Evolutionary conservation across 2,329 filamentous ascomycete genomes (phyloP).

Genomic region (Alternaria sp.): DNA sequence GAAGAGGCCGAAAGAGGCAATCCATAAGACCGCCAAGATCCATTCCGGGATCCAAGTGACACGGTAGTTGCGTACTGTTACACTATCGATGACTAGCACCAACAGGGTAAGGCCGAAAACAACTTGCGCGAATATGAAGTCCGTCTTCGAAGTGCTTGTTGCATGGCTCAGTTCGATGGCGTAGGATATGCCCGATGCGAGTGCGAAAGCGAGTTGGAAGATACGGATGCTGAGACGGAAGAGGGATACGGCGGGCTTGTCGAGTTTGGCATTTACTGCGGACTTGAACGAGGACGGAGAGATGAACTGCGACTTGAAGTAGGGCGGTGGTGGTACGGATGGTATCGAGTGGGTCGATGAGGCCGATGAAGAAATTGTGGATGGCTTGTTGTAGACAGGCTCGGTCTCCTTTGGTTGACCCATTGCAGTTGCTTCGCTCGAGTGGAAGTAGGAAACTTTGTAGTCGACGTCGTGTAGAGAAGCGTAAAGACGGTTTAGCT

Average conservation of each 20-base stretch:
- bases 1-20: conserved; percentile 30
- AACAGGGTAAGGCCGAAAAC: conserved; percentile 24
- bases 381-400: background rate
- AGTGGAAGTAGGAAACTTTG: rapidly evolving
- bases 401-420: background rate
- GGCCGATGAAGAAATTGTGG: background rate
- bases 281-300: conserved; percentile 26
- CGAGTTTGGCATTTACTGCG: conserved; percentile 23
- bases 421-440: background rate
- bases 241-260: conserved; percentile 25
- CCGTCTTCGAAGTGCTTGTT: conserved; percentile 5
- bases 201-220: conserved; percentile 29
- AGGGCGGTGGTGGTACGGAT: conserved; percentile 24
- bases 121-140: conserved; percentile 30
- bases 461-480: background rate
- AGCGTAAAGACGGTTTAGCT: background rate
- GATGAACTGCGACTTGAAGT: conserved; percentile 24
- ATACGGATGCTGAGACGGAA: conserved; percentile 28
- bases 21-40: conserved; percentile 26
- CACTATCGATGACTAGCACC: conserved; percentile 20
- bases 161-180: conserved; percentile 23
- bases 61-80: conserved; percentile 29
- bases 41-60: conserved; percentile 30
- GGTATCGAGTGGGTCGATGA: conserved; percentile 8
- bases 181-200: conserved; percentile 34